Evolutionary conservation across 2,329 filamentous ascomycete genomes (phyloP).

Genomic region (Coniochaeta ligniaria): DNA sequence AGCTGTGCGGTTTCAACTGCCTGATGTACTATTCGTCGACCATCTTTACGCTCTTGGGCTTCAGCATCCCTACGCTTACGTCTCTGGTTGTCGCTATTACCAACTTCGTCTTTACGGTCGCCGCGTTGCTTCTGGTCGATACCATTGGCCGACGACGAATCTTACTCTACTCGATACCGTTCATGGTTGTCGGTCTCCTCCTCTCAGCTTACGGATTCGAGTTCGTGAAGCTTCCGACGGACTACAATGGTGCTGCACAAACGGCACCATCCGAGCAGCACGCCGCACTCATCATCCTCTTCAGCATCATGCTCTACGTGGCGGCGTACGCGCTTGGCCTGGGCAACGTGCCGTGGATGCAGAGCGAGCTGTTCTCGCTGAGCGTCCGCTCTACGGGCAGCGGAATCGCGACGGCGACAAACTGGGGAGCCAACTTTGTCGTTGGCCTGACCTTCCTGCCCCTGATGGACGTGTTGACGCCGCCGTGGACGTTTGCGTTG

Average conservation of each 20-base stretch:
- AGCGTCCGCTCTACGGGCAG: constrained; percentile 66
- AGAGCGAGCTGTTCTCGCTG: constrained; percentile 83
- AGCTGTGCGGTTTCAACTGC: constrained; percentile 85
- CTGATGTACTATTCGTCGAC: constrained; percentile 89
- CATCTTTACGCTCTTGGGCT: constrained; percentile 71
- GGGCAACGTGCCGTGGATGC: constrained; percentile 94
- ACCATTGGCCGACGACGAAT: constrained; percentile 72
- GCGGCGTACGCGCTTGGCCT: constrained; percentile 80
- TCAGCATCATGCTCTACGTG: constrained; percentile 76
- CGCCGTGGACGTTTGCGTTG: constrained; percentile 71
- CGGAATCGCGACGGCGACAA: constrained; percentile 70
- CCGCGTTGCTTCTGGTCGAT: constrained; percentile 71
- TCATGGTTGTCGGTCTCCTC: constrained; percentile 71
- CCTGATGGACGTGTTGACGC: constrained; percentile 70
- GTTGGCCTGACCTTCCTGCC: constrained; percentile 83
- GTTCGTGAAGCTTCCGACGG: constrained; percentile 42
- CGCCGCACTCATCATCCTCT: constrained; percentile 54
- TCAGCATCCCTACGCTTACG: constrained; percentile 70
- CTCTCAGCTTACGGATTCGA: constrained; percentile 68
- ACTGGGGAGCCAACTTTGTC: constrained; percentile 81
- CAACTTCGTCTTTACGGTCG: constrained; percentile 73
- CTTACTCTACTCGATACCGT: constrained; percentile 72
- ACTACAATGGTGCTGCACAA: constrained; percentile 12
- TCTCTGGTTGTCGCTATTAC: constrained; percentile 73
- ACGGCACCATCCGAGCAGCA: constrained; percentile 13